phyloP scores from a whole-genome alignment of 2,329 filamentous ascomycete species.

The Pseudogymnoascus sp. region DNA sequence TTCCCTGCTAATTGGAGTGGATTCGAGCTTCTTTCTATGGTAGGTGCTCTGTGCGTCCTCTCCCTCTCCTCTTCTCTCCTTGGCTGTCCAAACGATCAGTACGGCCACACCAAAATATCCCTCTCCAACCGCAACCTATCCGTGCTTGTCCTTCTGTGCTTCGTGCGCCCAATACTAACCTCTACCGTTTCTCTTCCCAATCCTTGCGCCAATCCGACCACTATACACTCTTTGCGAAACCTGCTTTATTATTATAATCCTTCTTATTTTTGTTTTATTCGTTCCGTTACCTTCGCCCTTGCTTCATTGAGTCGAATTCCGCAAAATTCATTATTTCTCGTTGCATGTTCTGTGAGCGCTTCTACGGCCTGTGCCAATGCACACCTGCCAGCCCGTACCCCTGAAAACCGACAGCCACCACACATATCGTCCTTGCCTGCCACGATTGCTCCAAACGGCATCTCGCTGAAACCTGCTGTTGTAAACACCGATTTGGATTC shows the following conservation, averaged over 20 bases:
- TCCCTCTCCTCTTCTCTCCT: neutral
- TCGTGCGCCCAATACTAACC: conserved; percentile 3
- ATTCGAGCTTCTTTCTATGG: conserved; percentile 4
- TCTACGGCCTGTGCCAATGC: conserved; percentile 10
- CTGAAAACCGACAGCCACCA: conserved; percentile 8
- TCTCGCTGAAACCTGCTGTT: conserved; percentile 12
- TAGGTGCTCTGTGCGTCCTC: conserved; percentile 5
- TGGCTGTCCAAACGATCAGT: conserved; percentile 1
- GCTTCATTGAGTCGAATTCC: neutral
- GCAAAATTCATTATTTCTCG: neutral
- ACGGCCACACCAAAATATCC: conserved; percentile 6
- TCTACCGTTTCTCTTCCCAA: neutral
- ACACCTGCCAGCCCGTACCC: conserved; percentile 11
- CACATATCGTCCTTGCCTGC: conserved; percentile 6
- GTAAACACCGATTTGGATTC: conserved; percentile 16
- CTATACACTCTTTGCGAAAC: conserved; percentile 1
- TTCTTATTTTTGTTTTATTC: neutral
- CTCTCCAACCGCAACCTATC: neutral
- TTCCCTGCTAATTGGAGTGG: conserved; percentile 8
- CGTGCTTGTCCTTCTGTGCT: neutral
- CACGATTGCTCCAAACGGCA: neutral
- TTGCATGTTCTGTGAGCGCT: conserved; percentile 8
- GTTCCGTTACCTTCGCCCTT: neutral
- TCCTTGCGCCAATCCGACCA: conserved; percentile 10
- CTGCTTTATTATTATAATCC: neutral